These are phyloP conservation scores for Fraxinus excelsior DNA, from an alignment of 257 asterid genomes.

Conservation along the genomic window DNA sequence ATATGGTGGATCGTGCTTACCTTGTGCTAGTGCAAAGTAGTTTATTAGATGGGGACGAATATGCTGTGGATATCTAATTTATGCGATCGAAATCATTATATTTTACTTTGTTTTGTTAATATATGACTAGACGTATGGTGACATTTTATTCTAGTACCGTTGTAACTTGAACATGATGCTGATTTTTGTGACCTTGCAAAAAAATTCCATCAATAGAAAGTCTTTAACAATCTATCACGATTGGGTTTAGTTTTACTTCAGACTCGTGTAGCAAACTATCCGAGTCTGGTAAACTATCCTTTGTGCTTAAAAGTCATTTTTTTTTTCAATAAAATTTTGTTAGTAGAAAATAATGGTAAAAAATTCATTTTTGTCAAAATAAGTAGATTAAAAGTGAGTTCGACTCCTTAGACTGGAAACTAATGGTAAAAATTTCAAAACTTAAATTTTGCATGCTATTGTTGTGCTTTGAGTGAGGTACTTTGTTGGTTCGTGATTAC, in stretches of 20 bases:
- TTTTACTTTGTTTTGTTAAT: background rate
- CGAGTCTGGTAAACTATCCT: no score
- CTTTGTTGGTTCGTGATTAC: no score
- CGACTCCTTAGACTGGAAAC: no score
- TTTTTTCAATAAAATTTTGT: no score
- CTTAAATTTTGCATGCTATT: no score
- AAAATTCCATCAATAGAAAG: background rate
- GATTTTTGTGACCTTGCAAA: background rate
- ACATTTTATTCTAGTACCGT: background rate
- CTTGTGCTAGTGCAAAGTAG: constrained; percentile 41
- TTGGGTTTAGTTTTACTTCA: background rate
- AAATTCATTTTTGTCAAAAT: no score
- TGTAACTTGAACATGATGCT: background rate
- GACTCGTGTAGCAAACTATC: background rate
- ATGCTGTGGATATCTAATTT: background rate
- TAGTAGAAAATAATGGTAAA: no score
- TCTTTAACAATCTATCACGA: background rate
- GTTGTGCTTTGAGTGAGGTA: no score
- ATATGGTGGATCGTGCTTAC: constrained; percentile 31
- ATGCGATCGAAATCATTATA: background rate
- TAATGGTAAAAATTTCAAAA: no score
- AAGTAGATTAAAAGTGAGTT: no score
- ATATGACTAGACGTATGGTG: background rate
- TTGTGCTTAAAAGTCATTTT: no score
- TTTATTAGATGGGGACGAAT: background rate